These are phyloP conservation scores for Penicillium paradoxum DNA, from an alignment of 495 filamentous ascomycete species.

Conservation along the genomic window DNA sequence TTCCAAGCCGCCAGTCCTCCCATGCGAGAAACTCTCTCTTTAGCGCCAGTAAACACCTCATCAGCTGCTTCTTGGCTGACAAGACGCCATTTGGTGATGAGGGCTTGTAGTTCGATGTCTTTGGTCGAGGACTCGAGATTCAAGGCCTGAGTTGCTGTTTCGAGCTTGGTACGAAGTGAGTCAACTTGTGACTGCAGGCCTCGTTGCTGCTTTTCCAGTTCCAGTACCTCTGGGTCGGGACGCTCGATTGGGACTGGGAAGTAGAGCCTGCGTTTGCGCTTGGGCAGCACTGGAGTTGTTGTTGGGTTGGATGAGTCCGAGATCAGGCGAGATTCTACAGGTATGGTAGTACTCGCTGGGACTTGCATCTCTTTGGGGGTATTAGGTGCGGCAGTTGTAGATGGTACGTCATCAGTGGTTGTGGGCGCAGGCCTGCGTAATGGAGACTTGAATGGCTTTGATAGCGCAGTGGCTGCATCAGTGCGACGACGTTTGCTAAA, in stretches of 20 bases:
- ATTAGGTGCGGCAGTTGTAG: constrained; percentile 1
- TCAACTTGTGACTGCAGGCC: constrained; percentile 30
- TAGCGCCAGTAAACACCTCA: constrained; percentile 42
- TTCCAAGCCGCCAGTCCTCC: constrained; percentile 55
- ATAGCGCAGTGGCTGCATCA: constrained; percentile 46
- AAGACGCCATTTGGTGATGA: constrained; percentile 46
- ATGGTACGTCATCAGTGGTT: not conserved
- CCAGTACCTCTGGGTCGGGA: constrained; percentile 19
- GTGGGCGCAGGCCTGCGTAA: constrained; percentile 36
- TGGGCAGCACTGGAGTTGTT: not conserved
- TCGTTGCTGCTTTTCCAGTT: constrained; percentile 32
- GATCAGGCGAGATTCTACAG: not conserved
- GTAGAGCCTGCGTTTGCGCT: constrained; percentile 3
- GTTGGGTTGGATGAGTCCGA: not conserved
- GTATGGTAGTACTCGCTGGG: not conserved
- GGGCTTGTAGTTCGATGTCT: constrained; percentile 42
- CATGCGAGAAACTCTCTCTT: constrained; percentile 45
- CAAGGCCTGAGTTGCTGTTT: constrained; percentile 47
- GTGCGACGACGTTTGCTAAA: constrained; percentile 54
- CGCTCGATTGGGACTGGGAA: not conserved
- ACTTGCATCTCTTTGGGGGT: not conserved
- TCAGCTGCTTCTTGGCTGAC: constrained; percentile 49
- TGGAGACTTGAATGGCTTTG: constrained; percentile 66
- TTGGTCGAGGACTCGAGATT: constrained; percentile 41
- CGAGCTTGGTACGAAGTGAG: constrained; percentile 36